Conservation (phyloP, 768 basidiomycete species). For the Sarcodon aspratus region DNA sequence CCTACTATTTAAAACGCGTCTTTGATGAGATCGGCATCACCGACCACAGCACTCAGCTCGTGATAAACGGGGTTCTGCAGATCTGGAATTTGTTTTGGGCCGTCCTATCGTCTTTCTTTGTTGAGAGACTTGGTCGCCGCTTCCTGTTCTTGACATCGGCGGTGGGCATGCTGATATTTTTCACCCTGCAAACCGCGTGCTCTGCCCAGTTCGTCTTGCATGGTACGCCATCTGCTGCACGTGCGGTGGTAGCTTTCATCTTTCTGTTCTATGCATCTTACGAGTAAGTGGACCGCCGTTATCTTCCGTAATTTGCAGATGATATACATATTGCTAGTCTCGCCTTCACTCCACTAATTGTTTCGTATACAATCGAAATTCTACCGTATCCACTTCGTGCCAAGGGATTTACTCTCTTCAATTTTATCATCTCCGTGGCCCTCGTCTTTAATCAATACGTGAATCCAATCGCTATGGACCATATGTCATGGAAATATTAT, state of each 20-base stretch:
- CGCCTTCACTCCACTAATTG: conserved; percentile 79
- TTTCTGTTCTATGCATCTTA: conserved; percentile 76
- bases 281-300: conserved; percentile 33
- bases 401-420: conserved; percentile 78
- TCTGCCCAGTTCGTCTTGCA: conserved; percentile 43
- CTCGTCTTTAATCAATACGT: conserved; percentile 87
- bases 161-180: conserved; percentile 53
- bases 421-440: conserved; percentile 63
- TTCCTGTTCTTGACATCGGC: conserved; percentile 53
- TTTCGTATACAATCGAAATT: conserved; percentile 85
- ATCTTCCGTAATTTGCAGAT: not conserved
- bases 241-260: conserved; percentile 74
- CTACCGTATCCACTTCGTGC: conserved; percentile 75
- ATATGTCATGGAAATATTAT: conserved; percentile 70
- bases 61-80: conserved; percentile 80
- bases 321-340: conserved; percentile 25
- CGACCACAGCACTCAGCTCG: conserved; percentile 48
- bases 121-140: conserved; percentile 62
- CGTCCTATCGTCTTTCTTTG: conserved; percentile 40
- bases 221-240: conserved; percentile 32
- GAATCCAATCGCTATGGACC: conserved; percentile 66
- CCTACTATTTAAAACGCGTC: conserved; percentile 71
- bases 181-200: conserved; percentile 57
- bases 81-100: conserved; percentile 72
- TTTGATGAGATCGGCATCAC: conserved; percentile 60